Evolutionary conservation across 805 yeast genomes (phyloP), one percentile per base, ranked within the genome.

Genomic region (Peterozyma xylosa): DNA sequence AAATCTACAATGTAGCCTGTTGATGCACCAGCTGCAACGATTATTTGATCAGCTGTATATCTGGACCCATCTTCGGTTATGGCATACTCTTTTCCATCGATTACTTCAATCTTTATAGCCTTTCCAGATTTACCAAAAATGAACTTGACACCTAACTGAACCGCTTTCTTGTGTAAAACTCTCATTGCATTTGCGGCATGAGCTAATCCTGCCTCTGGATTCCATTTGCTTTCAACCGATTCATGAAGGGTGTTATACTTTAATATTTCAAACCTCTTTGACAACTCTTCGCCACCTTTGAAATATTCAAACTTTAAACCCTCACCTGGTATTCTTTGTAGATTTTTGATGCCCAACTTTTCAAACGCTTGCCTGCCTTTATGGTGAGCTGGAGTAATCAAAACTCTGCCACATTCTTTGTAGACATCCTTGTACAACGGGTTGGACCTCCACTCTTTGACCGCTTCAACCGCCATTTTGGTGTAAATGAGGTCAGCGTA

Each of bases 141-240:
- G 37, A 67, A 68, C 33, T 51, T 43, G 21, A 66, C 73, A 3
- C 72, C 71, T 5, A 55, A 42, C 14, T 40, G 27, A 9, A 47
- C 36, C 32, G 63, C 57, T 40, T 56, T 56, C 10, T 52, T 39
- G 39, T 64, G 62, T 13, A 68, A 60, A 0, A 57, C 60, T 11
- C 44, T 46, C 41, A 68, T 46, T 1, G 74, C 56, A 29, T 68
- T 62, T 3, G 68, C 65, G 10, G 76, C 67, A 44, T 67, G 66
- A 0, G 67, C 74, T 35, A 57, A 60, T 0, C 75, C 77, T n/a
- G 71, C 62, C 16, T 63, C 65, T 5, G 71, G 70, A 48, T 71
- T 72, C 46, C 50, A 55, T 11, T 48, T 54, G n/a, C 50, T 48
- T 14, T 50, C 52, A 13, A 50, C 37, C 6, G 44, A 37, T 3